These are phyloP conservation scores for Saraca asoca DNA, from an alignment of 331 rosid species.

Conservation along the genomic window DNA sequence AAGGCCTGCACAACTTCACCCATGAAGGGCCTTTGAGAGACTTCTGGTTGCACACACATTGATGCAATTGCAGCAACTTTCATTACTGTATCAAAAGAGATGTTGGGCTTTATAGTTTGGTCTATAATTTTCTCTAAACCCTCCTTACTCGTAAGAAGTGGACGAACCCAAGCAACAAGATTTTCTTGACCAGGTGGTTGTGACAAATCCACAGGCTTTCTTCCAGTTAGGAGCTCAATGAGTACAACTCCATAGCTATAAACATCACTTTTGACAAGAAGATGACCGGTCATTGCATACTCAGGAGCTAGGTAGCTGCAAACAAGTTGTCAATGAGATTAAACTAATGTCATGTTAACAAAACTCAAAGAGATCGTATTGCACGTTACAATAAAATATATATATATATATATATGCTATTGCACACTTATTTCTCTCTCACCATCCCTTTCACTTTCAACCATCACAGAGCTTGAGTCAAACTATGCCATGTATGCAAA, in stretches of 20 bases:
- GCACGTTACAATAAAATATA: no score
- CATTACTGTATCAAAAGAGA: constrained; percentile 59
- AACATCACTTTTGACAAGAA: constrained; percentile 95
- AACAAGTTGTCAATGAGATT: constrained; percentile 34
- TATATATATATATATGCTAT: no score
- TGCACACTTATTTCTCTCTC: no score
- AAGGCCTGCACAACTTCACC: constrained; percentile 98
- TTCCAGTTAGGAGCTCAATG: constrained; percentile 88
- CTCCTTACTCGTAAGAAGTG: constrained; percentile 76
- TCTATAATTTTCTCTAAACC: constrained; percentile 76
- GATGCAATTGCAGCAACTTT: constrained; percentile 98
- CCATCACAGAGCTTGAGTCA: no score
- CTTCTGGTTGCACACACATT: constrained; percentile 97
- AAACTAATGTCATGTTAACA: constrained; percentile 7
- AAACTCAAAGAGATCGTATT: not conserved
- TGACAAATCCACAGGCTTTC: constrained; percentile 91
- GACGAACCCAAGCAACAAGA: constrained; percentile 87
- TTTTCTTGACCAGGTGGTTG: constrained; percentile 98
- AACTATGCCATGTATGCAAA: no score
- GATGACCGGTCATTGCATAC: constrained; percentile 98
- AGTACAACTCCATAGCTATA: constrained; percentile 99
- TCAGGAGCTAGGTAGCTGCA: constrained; percentile 97
- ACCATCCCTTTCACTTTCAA: no score
- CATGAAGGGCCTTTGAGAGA: constrained; percentile 95
- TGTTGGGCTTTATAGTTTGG: constrained; percentile 52